phyloP scores from a whole-genome alignment of 176 grass and related monocot species.

The Avena atlantica region DNA sequence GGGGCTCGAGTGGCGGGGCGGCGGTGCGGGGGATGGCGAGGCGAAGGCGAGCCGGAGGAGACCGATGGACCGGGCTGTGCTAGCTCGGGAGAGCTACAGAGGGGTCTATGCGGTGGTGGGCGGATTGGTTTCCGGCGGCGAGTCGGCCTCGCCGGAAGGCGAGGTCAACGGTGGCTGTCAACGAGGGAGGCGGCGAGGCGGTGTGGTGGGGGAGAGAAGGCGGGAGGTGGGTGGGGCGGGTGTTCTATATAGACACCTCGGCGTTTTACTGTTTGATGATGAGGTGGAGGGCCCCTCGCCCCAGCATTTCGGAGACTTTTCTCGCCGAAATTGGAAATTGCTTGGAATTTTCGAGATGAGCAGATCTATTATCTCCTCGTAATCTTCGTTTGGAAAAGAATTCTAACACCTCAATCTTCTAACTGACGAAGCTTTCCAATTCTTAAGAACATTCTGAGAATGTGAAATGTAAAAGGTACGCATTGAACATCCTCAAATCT shows the following conservation, averaged over 20 bases:
- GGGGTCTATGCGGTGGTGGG: background rate
- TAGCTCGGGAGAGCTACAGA: background rate
- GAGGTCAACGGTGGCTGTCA: constrained; percentile 53
- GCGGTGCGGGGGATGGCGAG: constrained; percentile 8
- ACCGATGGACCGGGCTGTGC: background rate
- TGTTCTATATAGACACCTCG: constrained; percentile 49
- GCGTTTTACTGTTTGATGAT: background rate
- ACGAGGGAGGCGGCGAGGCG: constrained; percentile 34
- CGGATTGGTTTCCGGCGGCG: constrained; percentile 28
- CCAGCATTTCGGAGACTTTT: constrained; percentile 10
- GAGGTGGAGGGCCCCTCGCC: background rate
- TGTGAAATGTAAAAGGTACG: too few relatives aligned
- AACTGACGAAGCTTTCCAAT: too few relatives aligned
- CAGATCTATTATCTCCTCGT: background rate
- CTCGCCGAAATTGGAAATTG: background rate
- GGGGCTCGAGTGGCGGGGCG: background rate
- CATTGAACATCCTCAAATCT: too few relatives aligned
- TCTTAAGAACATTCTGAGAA: too few relatives aligned
- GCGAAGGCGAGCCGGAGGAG: background rate
- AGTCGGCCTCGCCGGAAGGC: constrained; percentile 44
- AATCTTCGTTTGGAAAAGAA: too few relatives aligned
- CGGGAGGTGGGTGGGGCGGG: background rate
- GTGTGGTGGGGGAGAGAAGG: background rate
- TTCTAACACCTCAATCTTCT: too few relatives aligned
- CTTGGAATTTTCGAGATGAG: background rate